Percentiles rank a stretch among this genome's conserved stretches.
These are phyloP conservation scores for Sclerotinia glacialis DNA, from an alignment of 2,329 filamentous ascomycete species.

Conservation along the genomic window DNA sequence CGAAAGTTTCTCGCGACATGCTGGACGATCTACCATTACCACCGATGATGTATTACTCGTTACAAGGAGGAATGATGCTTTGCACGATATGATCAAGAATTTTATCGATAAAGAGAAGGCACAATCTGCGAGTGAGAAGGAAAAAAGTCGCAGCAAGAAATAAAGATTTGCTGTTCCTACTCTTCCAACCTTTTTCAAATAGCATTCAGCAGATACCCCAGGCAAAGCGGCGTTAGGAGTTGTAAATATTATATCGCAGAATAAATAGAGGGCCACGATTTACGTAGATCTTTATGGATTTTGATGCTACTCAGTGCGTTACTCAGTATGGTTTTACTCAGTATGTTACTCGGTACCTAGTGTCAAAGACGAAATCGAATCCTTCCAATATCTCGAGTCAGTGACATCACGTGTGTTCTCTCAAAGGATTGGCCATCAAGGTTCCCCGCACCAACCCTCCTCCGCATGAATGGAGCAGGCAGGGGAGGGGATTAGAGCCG, in stretches of 20 bases:
- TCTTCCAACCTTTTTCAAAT: neutral
- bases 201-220: conserved; percentile 6
- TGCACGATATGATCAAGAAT: conserved; percentile 71
- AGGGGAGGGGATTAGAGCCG: neutral
- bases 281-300: neutral
- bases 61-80: conserved; percentile 78
- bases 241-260: neutral
- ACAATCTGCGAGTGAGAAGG: conserved; percentile 19
- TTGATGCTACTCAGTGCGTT: too few relatives aligned
- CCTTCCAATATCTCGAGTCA: neutral
- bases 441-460: neutral
- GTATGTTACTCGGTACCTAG: too few relatives aligned
- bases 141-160: conserved; percentile 21
- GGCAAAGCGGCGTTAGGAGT: neutral
- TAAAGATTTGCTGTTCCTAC: conserved; percentile 6
- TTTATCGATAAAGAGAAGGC: conserved; percentile 62
- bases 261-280: neutral
- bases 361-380: neutral
- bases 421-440: neutral
- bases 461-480: conserved; percentile 1
- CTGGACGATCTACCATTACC: conserved; percentile 73
- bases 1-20: conserved; percentile 71
- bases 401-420: neutral
- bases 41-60: conserved; percentile 87
- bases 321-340: too few relatives aligned